phyloP scores from a whole-genome alignment of 2,329 filamentous ascomycete species.

The Blastomyces emzantsi region DNA sequence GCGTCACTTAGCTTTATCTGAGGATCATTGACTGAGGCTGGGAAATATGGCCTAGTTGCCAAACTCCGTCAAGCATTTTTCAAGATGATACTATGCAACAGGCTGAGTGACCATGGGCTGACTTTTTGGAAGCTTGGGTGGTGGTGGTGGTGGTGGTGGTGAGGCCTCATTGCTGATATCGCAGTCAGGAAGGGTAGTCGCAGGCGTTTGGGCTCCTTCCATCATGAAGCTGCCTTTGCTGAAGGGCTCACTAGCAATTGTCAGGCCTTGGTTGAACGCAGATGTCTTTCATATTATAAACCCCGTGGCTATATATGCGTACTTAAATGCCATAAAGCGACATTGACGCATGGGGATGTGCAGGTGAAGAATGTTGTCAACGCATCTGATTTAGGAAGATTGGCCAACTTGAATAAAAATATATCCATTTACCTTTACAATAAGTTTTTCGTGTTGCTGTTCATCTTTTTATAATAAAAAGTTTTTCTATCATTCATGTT shows the following conservation, averaged over 20 bases:
- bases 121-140: conserved; percentile 22
- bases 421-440: too few species aligned
- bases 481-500: too few species aligned
- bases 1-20: conserved; percentile 18
- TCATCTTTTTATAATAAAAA: too few species aligned
- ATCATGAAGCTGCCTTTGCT: conserved; percentile 21
- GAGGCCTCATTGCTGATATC: too few species aligned
- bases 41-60: conserved; percentile 22
- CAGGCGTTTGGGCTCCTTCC: conserved; percentile 20
- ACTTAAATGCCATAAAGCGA: conserved; percentile 23
- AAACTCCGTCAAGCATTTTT: conserved; percentile 21
- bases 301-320: conserved; percentile 22
- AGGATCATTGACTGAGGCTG: conserved; percentile 19
- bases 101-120: conserved; percentile 20
- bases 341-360: conserved; percentile 24
- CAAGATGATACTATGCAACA: conserved; percentile 17
- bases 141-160: too few species aligned
- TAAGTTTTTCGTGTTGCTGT: too few species aligned
- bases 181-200: too few species aligned
- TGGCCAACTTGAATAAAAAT: too few species aligned
- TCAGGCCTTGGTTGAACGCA: conserved; percentile 17
- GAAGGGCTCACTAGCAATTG: conserved; percentile 22
- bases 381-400: conserved; percentile 1
- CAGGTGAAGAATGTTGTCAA: conserved; percentile 25
- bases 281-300: conserved; percentile 20